phyloP scores from a whole-genome alignment of 2,329 filamentous ascomycete genomes.

The Cytospora mali region DNA sequence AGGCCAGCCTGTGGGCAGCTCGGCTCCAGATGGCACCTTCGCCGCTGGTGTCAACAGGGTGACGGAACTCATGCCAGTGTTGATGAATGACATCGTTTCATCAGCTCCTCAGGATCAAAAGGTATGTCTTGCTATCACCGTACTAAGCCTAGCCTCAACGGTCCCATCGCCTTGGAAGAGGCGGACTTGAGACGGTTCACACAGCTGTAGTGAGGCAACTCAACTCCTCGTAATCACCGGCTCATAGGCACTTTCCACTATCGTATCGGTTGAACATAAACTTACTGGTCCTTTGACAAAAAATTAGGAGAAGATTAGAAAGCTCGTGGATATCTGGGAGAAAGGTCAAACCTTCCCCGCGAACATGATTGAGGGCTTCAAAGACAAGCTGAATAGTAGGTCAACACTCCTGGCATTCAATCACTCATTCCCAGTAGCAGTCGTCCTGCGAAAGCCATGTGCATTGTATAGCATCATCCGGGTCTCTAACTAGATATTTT shows the following conservation, averaged over 20 bases:
- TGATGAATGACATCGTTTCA: constrained; percentile 95
- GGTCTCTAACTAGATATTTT: constrained; percentile 45
- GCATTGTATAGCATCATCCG: constrained; percentile 1
- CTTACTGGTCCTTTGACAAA: constrained; percentile 49
- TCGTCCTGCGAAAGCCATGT: constrained; percentile 8
- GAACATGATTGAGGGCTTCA: constrained; percentile 78
- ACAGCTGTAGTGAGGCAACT: constrained; percentile 30
- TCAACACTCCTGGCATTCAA: constrained; percentile 12
- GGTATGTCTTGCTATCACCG: constrained; percentile 62
- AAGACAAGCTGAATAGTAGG: constrained; percentile 67
- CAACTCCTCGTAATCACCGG: constrained; percentile 11
- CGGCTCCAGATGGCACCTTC: constrained; percentile 87
- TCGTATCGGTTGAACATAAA: constrained; percentile 33
- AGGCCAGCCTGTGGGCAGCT: constrained; percentile 78
- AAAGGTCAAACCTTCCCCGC: constrained; percentile 88
- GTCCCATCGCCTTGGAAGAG: constrained; percentile 20
- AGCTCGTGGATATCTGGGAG: constrained; percentile 97
- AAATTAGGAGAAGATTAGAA: constrained; percentile 90
- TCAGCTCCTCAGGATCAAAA: constrained; percentile 92
- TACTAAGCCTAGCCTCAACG: not conserved
- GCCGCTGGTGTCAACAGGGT: constrained; percentile 95
- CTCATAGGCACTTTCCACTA: constrained; percentile 26
- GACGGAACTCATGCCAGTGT: constrained; percentile 86
- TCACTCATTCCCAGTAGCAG: constrained; percentile 4
- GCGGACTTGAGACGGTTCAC: constrained; percentile 10